A percentile compares a stretch with the other conserved stretches of the same genome.
phyloP scores from a whole-genome alignment of 192 early-diverging fungal genomes.

The Backusella sp. region DNA sequence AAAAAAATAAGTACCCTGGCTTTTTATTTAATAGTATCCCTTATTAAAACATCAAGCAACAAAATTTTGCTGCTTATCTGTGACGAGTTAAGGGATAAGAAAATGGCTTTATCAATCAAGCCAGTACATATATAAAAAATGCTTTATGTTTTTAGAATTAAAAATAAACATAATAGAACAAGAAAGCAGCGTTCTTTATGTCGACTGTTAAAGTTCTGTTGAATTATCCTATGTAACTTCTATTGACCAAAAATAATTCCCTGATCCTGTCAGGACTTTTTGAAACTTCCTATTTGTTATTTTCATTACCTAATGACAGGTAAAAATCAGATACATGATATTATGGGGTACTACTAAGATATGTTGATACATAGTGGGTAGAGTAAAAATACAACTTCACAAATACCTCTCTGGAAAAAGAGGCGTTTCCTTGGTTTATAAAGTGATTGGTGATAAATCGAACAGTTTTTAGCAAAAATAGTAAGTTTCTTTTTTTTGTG shows the following conservation, averaged over 20 bases:
- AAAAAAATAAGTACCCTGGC: background rate
- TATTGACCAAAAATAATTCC: background rate
- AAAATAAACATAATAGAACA: too few species aligned
- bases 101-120: too few species aligned
- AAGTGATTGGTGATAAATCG: background rate
- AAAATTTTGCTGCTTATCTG: too few species aligned
- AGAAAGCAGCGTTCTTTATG: too few species aligned
- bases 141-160: too few species aligned
- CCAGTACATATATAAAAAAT: too few species aligned
- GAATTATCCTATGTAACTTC: too few species aligned
- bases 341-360: background rate
- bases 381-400: background rate
- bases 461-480: background rate
- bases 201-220: too few species aligned
- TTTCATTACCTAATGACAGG: background rate
- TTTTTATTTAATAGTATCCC: background rate
- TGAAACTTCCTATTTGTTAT: background rate
- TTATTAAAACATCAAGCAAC: too few species aligned
- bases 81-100: too few species aligned
- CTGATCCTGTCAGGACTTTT: background rate
- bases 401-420: background rate
- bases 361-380: background rate
- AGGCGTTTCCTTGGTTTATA: background rate
- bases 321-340: background rate
- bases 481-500: constrained; percentile 1